Base-by-base conservation (phyloP, 2,329 filamentous ascomycete species). In the Colletotrichum destructivum region DNA sequence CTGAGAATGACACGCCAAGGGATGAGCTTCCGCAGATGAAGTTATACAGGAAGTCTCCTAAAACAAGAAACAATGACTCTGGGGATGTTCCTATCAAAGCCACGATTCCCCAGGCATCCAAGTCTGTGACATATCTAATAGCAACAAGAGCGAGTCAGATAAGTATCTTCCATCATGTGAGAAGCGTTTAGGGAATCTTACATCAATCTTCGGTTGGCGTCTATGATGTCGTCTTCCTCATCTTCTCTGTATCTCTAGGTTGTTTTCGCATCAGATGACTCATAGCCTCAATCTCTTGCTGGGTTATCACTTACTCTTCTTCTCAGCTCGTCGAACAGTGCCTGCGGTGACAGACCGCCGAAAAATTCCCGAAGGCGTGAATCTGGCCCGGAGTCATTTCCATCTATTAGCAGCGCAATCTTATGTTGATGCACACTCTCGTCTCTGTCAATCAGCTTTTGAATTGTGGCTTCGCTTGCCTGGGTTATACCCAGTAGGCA, bases 181-280 rank as follows among this genome's bases (percentile, higher is more conserved):
- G 35, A 8, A 38, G 8, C 35, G 5, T 26, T 8, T 0, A 4
- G 11, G 2, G 11, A 44, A 0, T 15, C 55, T 54, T 31, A 67
- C 64, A 67, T 55, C 16, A 62, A 9, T 11, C 64, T 18, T 38
- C 64, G 42, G 8, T 67, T 47, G 1, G 64, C 47, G 3, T 54
- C 40, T 1, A 52, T 4, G 2, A 15, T 2, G 1, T 18, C 6
- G 8, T 1, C 18, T 2, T 66, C 44, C 2, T n/a, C 12, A 3
- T 66, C 31, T 23, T 59, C 26, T 2, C 12, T 8, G 16, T 66
- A 40, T 12, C 40, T n/a, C 40, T 55, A 15, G 1, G 1, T 46
- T 15, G 16, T 5, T 3, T n/a, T 23, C 31, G 11, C 9, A 56
- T 56, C 4, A 56, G 35, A 12, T 21, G 4, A 3, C 18, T n/a